Percentiles rank a stretch among this genome's conserved stretches.
Conservation (phyloP, 176 grass and related monocot genomes). For the Paspalum notatum region DNA sequence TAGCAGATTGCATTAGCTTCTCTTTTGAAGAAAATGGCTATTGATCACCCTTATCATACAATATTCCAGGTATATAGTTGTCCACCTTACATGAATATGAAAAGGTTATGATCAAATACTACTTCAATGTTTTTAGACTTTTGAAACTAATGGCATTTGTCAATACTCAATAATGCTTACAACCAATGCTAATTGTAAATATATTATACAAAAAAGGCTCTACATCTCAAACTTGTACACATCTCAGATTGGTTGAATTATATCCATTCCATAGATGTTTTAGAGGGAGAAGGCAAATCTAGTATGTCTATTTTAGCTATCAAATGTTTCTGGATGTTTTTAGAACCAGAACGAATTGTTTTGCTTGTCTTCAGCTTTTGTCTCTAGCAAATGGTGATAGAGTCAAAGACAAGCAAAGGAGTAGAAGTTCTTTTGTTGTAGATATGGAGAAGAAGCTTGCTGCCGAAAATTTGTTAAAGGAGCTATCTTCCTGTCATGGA, state of each 20-base stretch:
- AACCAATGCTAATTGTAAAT: conserved; percentile 12
- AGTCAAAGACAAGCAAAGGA: conserved; percentile 96
- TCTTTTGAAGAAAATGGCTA: conserved; percentile 93
- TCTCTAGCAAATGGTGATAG: conserved; percentile 95
- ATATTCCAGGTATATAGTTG: conserved; percentile 76
- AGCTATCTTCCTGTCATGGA: conserved; percentile 80
- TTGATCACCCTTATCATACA: conserved; percentile 97
- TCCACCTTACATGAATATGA: not conserved
- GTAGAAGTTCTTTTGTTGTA: conserved; percentile 91
- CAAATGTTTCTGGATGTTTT: conserved; percentile 1
- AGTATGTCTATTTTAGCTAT: not conserved
- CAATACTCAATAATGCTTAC: not conserved
- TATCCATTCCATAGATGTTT: not conserved
- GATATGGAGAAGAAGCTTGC: conserved; percentile 96
- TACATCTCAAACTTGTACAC: not conserved
- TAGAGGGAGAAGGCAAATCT: not conserved
- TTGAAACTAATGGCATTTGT: not conserved
- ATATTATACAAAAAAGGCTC: conserved; percentile 2
- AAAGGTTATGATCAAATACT: not conserved
- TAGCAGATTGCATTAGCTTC: conserved; percentile 80
- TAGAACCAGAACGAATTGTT: conserved; percentile 6
- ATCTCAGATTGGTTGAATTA: not conserved
- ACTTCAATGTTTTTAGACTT: conserved; percentile 23
- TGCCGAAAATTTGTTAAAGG: conserved; percentile 92
- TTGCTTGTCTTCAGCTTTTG: conserved; percentile 62